These are phyloP conservation scores for Amanita inopinata DNA, from an alignment of 768 basidiomycete species.

Conservation along the genomic window DNA sequence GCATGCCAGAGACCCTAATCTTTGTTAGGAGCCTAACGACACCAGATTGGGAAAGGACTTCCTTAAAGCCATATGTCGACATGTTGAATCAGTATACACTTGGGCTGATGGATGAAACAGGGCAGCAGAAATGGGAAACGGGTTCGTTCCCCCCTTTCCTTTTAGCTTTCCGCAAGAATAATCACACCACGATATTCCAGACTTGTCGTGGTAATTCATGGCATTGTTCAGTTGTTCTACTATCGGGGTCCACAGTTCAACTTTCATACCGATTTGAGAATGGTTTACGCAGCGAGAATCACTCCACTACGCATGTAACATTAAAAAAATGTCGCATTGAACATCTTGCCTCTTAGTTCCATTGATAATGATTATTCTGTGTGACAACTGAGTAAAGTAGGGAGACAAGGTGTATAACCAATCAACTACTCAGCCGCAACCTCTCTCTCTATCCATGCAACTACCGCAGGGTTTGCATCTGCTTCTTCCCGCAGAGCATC, in stretches of 20 bases:
- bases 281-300: no score
- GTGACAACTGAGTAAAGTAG: no score
- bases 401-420: no score
- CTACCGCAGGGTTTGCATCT: slow-evolving; percentile 24
- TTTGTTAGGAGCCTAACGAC: slow-evolving; percentile 6
- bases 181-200: slow-evolving; percentile 14
- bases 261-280: no score
- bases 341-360: no score
- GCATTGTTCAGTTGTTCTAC: no score
- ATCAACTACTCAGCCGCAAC: slow-evolving; percentile 21
- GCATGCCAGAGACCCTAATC: neutral
- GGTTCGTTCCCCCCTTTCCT: slow-evolving; percentile 19
- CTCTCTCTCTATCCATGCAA: slow-evolving; percentile 44
- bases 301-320: no score
- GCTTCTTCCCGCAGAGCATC: slow-evolving; percentile 32
- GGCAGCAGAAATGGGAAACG: slow-evolving; percentile 37
- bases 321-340: no score
- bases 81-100: slow-evolving; percentile 72
- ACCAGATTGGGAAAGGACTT: slow-evolving; percentile 78
- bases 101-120: slow-evolving; percentile 46
- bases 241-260: no score
- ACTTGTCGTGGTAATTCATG: slow-evolving; percentile 26
- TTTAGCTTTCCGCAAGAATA: neutral
- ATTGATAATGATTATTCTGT: no score
- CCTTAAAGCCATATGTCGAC: slow-evolving; percentile 82